Evolutionary conservation across 805 yeast genomes (phyloP).

Genomic region (Starmerella geochares): DNA sequence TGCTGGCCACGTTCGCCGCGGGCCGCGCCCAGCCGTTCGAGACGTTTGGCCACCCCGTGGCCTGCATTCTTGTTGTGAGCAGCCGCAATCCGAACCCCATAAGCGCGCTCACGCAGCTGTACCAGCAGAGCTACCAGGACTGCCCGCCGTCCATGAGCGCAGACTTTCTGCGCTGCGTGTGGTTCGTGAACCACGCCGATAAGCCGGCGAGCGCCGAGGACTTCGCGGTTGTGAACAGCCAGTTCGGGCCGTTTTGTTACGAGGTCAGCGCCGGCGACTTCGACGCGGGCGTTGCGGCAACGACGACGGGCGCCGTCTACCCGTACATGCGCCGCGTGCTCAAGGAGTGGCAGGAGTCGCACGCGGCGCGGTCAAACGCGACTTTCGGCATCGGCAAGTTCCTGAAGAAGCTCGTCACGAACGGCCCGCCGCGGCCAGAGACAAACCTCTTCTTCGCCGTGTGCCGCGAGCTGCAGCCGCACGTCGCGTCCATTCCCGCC

Average conservation of each 20-base stretch:
- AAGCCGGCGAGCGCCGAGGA: conserved; percentile 7
- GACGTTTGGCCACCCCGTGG: conserved; percentile 75
- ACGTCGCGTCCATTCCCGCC: conserved; percentile 22
- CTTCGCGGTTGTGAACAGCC: conserved; percentile 14
- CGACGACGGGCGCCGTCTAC: conserved; percentile 43
- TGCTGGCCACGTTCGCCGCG: conserved; percentile 9
- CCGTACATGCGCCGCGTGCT: conserved; percentile 82
- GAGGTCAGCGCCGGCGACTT: conserved; percentile 34
- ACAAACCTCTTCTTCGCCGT: conserved; percentile 16
- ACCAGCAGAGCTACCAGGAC: conserved; percentile 38
- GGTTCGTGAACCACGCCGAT: conserved; percentile 5
- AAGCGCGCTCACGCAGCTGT: conserved; percentile 42
- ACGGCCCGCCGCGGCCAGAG: conserved; percentile 23
- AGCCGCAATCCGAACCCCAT: conserved; percentile 51
- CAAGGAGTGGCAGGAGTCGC: conserved; percentile 46
- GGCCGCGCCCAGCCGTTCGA: conserved; percentile 47
- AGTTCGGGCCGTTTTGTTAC: conserved; percentile 30
- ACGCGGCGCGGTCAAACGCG: neutral
- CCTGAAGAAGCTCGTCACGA: conserved; percentile 17
- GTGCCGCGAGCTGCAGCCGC: conserved; percentile 22
- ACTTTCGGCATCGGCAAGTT: conserved; percentile 21
- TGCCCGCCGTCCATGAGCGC: conserved; percentile 27
- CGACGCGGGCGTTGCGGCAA: conserved; percentile 38
- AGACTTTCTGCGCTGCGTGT: conserved; percentile 18
- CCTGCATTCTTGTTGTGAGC: conserved; percentile 59